Evolutionary conservation across 2,329 filamentous ascomycete species (phyloP), one percentile per base, ranked within the genome.

Genomic region (Microsporum canis): DNA sequence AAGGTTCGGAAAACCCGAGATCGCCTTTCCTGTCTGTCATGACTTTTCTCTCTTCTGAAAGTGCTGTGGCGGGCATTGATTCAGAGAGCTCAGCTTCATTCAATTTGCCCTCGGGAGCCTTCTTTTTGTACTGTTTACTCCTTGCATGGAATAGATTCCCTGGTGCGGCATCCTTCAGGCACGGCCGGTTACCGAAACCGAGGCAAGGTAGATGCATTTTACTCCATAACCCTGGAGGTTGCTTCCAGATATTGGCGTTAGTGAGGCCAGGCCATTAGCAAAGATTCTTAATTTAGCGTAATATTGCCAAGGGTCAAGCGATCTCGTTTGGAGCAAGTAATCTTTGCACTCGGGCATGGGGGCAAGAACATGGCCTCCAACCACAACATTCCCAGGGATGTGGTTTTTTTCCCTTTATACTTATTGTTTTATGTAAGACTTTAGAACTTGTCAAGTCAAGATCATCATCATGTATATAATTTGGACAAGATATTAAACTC

Each of bases 1-100:
- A 34, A 53, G 49, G 49, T 34, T 53, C 49, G 49, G 49, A 34
- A 53, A 53, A 53, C 27, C 49, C 49, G 49, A 53, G 49, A 53
- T 53, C 49, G 31, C 27, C 27, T 53, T 53, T 23, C 17, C 49
- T 53, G 31, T 27, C 29, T 53, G 49, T 53, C 49, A 53, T 34
- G 45, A 5, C 45, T 29, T 6, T 27, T n/a, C 27, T 43, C n/a
- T n/a, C 27, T n/a, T n/a, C 17, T 34, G 12, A 53, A n/a, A 33
- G 27, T 31, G 49, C 12, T 31, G 49, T 53, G 49, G 31, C 12
- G 49, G 27, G 12, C 23, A 29, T 33, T 53, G 12, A 27, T 17
- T 5, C 49, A 33, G 10, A n/a, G 12, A 34, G 49, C 27, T 10
- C 49, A 34, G 23, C 43, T 53, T n/a, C 49, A n/a, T 53, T 53